Percentiles rank a stretch among this genome's conserved stretches.
These are phyloP conservation scores for Dactylellina cionopaga DNA, from an alignment of 2,329 filamentous ascomycete species.

Conservation along the genomic window DNA sequence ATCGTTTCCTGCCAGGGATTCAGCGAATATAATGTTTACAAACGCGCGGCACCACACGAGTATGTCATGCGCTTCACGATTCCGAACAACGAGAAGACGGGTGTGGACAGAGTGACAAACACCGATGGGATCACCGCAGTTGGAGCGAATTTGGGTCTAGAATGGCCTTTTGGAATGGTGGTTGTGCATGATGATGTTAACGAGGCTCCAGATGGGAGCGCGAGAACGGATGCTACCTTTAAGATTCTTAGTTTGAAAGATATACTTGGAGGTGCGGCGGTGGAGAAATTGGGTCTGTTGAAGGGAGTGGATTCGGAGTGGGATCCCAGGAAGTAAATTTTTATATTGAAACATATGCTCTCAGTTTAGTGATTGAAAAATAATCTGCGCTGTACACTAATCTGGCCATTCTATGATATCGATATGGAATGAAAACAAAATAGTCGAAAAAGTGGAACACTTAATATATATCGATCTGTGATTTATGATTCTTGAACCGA, in stretches of 20 bases:
- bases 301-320: conserved; percentile 61
- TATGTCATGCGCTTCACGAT: conserved; percentile 66
- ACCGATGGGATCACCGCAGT: conserved; percentile 67
- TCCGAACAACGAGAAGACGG: conserved; percentile 61
- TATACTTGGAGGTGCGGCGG: conserved; percentile 59
- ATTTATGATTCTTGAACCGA: no score
- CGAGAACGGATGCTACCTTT: conserved; percentile 65
- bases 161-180: conserved; percentile 63
- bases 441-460: no score
- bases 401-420: no score
- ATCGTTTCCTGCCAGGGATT: conserved; percentile 67
- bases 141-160: conserved; percentile 61
- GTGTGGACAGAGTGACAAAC: conserved; percentile 66
- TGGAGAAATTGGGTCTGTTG: conserved; percentile 58
- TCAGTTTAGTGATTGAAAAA: no score
- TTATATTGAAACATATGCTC: no score
- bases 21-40: conserved; percentile 67
- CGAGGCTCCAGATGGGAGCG: conserved; percentile 63
- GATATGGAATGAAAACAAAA: no score
- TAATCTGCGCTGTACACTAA: no score
- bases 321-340: conserved; percentile 61
- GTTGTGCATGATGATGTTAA: conserved; percentile 69
- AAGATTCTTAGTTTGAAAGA: conserved; percentile 64
- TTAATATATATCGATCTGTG: no score
- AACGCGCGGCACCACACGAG: conserved; percentile 64